phyloP scores from a whole-genome alignment of 2,329 filamentous ascomycete genomes.

The Neocatenulostroma microsporum region DNA sequence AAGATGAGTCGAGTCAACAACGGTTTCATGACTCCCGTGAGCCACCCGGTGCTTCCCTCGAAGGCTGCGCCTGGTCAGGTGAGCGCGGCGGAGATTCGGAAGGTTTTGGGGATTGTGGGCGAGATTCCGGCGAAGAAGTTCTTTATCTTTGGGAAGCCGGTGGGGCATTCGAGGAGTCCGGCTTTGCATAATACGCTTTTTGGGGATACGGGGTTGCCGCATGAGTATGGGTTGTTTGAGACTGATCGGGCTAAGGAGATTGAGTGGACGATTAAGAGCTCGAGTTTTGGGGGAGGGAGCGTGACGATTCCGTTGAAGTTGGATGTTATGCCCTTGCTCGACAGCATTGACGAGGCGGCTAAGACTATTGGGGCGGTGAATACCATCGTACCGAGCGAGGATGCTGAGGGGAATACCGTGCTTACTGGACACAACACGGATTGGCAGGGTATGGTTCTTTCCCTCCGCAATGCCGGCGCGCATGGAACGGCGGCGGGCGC shows the following conservation, averaged over 20 bases:
- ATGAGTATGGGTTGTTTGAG: conserved; percentile 70
- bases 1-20: conserved; percentile 89
- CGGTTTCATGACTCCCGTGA: conserved; percentile 87
- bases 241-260: conserved; percentile 59
- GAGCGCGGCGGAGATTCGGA: conserved; percentile 79
- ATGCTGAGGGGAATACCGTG: conserved; percentile 31
- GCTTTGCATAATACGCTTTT: conserved; percentile 87
- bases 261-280: conserved; percentile 55
- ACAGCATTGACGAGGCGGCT: conserved; percentile 71
- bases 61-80: conserved; percentile 92
- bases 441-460: conserved; percentile 83
- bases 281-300: conserved; percentile 83
- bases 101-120: conserved; percentile 68
- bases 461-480: conserved; percentile 63
- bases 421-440: conserved; percentile 90
- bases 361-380: conserved; percentile 86
- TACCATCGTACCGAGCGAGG: conserved; percentile 63
- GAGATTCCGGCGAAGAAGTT: conserved; percentile 69
- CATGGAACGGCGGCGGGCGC: conserved; percentile 28
- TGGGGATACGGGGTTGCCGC: conserved; percentile 65
- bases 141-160: conserved; percentile 80
- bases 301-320: conserved; percentile 94
- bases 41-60: conserved; percentile 79
- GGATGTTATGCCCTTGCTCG: conserved; percentile 73
- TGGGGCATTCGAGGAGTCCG: conserved; percentile 74